Evolutionary conservation across 768 basidiomycete species (phyloP).

Genomic region (Naematelia aurantialba): DNA sequence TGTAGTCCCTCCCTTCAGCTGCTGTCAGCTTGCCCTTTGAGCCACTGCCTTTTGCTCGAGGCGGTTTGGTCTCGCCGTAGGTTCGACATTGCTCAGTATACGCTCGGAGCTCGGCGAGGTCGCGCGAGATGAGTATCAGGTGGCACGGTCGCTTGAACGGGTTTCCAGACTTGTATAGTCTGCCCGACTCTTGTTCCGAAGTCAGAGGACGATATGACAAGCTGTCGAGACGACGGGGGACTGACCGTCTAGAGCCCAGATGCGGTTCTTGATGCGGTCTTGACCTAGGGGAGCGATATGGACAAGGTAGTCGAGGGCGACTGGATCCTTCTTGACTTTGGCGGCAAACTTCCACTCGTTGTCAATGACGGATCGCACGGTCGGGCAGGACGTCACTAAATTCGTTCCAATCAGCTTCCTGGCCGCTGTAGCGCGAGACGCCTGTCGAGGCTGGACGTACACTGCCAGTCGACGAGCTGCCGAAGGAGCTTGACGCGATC

Average conservation of each 20-base stretch:
- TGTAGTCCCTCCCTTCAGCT: conserved; percentile 12
- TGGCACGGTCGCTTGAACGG: conserved; percentile 46
- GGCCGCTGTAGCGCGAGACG: not conserved
- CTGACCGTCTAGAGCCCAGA: conserved; percentile 43
- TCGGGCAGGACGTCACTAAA: not conserved
- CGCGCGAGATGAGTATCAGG: conserved; percentile 22
- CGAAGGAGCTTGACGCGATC: conserved; percentile 33
- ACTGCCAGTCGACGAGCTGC: conserved; percentile 46
- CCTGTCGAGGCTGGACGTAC: conserved; percentile 18
- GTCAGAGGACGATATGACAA: conserved; percentile 4
- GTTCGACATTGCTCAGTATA: conserved; percentile 10
- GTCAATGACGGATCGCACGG: not conserved
- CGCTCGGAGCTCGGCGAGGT: conserved; percentile 18
- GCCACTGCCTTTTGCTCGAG: conserved; percentile 10
- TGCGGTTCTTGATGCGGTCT: conserved; percentile 34
- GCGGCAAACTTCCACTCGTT: not conserved
- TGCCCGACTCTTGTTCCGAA: conserved; percentile 20
- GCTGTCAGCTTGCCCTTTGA: conserved; percentile 9
- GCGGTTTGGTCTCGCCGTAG: conserved; percentile 12
- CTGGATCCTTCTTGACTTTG: not conserved
- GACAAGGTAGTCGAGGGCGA: not conserved
- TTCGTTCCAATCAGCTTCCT: not conserved
- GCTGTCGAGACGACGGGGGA: not conserved
- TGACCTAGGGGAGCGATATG: conserved; percentile 26
- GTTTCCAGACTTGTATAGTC: conserved; percentile 43